Conservation (phyloP, 2,329 filamentous ascomycete genomes). For the Raffaelea arxii region DNA sequence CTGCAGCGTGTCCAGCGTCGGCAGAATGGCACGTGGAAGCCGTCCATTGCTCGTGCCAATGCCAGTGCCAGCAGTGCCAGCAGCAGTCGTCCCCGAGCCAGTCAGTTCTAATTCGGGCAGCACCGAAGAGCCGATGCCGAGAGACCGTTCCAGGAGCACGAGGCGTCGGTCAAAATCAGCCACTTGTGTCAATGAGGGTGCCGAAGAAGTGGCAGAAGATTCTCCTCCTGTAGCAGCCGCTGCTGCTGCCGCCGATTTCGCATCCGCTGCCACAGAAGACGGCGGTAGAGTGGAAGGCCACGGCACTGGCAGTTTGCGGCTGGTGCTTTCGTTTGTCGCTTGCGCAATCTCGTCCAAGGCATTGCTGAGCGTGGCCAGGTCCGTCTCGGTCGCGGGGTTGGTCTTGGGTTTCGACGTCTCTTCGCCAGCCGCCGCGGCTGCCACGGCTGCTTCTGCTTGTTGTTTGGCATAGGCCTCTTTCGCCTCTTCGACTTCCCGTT, state of each 20-base stretch:
- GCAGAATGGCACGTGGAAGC: conserved; percentile 61
- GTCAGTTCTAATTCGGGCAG: conserved; percentile 51
- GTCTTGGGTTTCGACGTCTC: conserved; percentile 36
- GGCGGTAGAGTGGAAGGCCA: neutral
- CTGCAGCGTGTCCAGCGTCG: conserved; percentile 70
- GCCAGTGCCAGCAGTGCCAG: neutral
- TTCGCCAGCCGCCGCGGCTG: no score
- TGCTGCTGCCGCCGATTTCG: conserved; percentile 13
- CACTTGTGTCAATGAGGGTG: conserved; percentile 65
- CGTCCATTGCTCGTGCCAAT: conserved; percentile 15
- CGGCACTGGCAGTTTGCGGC: conserved; percentile 6
- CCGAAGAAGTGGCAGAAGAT: conserved; percentile 9
- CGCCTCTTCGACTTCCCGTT: conserved; percentile 70
- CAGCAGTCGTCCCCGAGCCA: no score
- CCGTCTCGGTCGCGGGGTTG: neutral
- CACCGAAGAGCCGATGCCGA: conserved; percentile 66
- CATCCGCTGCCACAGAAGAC: neutral
- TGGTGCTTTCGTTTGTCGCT: conserved; percentile 16
- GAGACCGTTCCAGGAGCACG: conserved; percentile 63
- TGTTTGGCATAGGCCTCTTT: conserved; percentile 52
- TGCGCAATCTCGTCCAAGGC: conserved; percentile 57
- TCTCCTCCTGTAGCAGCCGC: conserved; percentile 12
- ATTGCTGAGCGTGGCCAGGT: conserved; percentile 56
- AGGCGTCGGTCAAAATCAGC: conserved; percentile 83
- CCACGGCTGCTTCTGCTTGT: conserved; percentile 32